phyloP scores from a whole-genome alignment of 2,329 filamentous ascomycete species.

The Coniochaeta sp. region DNA sequence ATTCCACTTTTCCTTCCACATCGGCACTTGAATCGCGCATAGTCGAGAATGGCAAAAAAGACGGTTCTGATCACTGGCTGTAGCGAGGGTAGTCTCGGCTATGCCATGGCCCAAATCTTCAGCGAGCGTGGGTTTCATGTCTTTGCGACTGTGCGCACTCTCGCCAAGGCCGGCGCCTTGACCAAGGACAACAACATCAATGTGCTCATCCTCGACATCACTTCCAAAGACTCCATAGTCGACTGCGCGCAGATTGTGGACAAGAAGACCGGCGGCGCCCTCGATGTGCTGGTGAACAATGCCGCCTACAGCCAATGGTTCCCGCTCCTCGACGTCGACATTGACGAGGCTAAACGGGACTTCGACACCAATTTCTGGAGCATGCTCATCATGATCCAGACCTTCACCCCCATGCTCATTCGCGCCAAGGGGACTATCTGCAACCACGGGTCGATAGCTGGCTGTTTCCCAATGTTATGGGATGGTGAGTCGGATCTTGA shows the following conservation, averaged over 20 bases:
- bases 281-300: constrained; percentile 37
- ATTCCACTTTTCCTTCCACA: no score
- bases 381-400: constrained; percentile 26
- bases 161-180: constrained; percentile 20
- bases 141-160: constrained; percentile 29
- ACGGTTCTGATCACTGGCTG: constrained; percentile 31
- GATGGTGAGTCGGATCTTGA: no score
- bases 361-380: constrained; percentile 26
- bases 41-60: no score
- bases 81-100: constrained; percentile 30
- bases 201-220: constrained; percentile 32
- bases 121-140: constrained; percentile 27
- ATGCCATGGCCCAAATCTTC: constrained; percentile 29
- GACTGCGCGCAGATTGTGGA: constrained; percentile 22
- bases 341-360: constrained; percentile 19
- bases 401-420: constrained; percentile 28
- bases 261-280: constrained; percentile 7
- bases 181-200: constrained; percentile 23
- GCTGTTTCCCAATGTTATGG: no score
- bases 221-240: constrained; percentile 22
- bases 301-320: constrained; percentile 23
- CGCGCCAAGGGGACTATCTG: no score
- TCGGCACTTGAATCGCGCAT: no score
- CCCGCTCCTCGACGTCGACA: constrained; percentile 23
- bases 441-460: no score